Evolutionary conservation across 179 eudicot genomes (phyloP).

Genomic region (Spinacia oleracea): DNA sequence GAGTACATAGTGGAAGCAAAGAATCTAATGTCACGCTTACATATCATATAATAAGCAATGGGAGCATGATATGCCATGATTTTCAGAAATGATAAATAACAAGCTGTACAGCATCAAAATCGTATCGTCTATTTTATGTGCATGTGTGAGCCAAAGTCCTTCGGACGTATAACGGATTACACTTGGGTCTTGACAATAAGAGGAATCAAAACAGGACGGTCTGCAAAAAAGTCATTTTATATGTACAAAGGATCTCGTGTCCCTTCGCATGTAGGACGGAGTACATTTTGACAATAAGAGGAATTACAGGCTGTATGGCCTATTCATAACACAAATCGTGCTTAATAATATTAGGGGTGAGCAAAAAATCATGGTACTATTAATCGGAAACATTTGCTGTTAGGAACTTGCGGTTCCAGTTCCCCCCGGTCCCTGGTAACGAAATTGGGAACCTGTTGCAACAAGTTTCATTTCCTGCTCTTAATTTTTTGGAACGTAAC

Average conservation of each 20-base stretch:
- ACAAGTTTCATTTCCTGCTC: too few species aligned
- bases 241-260: too few species aligned
- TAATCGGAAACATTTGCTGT: too few species aligned
- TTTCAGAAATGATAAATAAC: background rate
- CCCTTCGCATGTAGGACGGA: too few species aligned
- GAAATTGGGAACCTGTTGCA: too few species aligned
- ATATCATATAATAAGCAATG: constrained; percentile 2
- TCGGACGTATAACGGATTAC: background rate
- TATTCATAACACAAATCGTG: background rate
- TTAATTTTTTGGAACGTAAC: too few species aligned
- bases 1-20: background rate
- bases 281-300: too few species aligned
- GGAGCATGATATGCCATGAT: background rate
- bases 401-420: too few species aligned
- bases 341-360: too few species aligned
- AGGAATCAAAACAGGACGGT: background rate
- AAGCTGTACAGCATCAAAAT: constrained; percentile 1
- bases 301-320: background rate
- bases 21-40: background rate
- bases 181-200: background rate
- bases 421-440: too few species aligned
- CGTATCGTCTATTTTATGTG: background rate
- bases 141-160: background rate
- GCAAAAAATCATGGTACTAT: too few species aligned
- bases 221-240: background rate